A percentile compares a stretch with the other conserved stretches of the same genome.
Evolutionary conservation across 2,329 filamentous ascomycete genomes (phyloP).

Genomic region (Chaetothyriales sp.): DNA sequence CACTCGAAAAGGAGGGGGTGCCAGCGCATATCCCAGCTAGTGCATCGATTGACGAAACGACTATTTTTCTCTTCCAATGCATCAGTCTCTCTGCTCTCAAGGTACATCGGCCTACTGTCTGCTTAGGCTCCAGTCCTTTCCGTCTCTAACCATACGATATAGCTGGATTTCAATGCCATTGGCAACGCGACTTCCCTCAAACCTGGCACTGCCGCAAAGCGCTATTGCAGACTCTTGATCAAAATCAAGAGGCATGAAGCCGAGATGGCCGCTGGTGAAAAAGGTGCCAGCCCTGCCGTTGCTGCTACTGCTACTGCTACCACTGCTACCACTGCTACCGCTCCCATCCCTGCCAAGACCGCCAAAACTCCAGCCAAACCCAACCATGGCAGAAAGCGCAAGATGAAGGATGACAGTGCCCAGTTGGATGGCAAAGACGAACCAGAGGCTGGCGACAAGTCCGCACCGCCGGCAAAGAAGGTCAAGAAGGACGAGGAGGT

Average conservation of each 20-base stretch:
- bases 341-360: neutral
- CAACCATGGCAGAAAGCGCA: neutral
- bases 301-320: neutral
- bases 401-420: neutral
- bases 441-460: neutral
- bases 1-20: slow-evolving; percentile 10
- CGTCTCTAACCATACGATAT: neutral
- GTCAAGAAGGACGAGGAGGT: slow-evolving; percentile 40
- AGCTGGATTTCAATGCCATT: slow-evolving; percentile 28
- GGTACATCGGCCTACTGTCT: neutral
- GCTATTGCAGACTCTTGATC: slow-evolving; percentile 22
- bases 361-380: neutral
- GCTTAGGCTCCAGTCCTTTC: neutral
- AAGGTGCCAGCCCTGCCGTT: neutral
- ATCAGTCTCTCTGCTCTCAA: neutral
- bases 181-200: slow-evolving; percentile 21
- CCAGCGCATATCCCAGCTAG: neutral
- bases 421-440: neutral
- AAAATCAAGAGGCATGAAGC: slow-evolving; percentile 7
- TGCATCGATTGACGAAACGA: neutral
- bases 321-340: neutral
- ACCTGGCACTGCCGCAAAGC: slow-evolving; percentile 24
- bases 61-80: slow-evolving; percentile 1
- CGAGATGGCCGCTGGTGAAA: neutral
- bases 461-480: neutral